Percentiles rank a stretch among this genome's conserved stretches.
phyloP scores from a whole-genome alignment of 1,284 basidiomycete genomes.

The Marasmius oreades region DNA sequence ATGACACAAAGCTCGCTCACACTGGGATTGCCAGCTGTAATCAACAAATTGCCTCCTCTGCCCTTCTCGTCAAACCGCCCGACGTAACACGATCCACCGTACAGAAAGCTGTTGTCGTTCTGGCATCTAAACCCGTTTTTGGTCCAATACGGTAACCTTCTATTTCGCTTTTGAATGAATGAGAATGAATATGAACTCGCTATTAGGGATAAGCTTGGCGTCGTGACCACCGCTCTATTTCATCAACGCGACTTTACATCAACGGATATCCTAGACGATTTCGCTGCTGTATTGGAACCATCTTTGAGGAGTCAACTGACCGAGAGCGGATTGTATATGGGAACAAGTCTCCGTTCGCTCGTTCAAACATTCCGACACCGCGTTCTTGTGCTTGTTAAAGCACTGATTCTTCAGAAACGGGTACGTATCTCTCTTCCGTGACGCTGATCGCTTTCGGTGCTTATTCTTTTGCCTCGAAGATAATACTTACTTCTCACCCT shows the following conservation, averaged over 20 bases:
- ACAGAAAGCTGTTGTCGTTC: constrained; percentile 95
- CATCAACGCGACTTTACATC: constrained; percentile 86
- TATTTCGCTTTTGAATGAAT: constrained; percentile 11
- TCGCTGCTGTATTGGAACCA: constrained; percentile 69
- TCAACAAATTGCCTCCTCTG: constrained; percentile 85
- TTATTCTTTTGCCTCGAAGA: constrained; percentile 41
- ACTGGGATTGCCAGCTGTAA: constrained; percentile 66
- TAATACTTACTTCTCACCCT: constrained; percentile 97
- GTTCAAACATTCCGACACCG: constrained; percentile 93
- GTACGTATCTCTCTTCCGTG: constrained; percentile 33
- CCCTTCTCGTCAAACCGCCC: constrained; percentile 76
- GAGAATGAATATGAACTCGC: constrained; percentile 1
- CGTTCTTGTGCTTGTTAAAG: constrained; percentile 91
- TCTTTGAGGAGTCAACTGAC: constrained; percentile 69
- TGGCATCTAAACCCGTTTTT: constrained; percentile 88
- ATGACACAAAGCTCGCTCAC: constrained; percentile 10
- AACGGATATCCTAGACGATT: constrained; percentile 80
- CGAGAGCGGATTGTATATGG: constrained; percentile 85
- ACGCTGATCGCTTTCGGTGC: constrained; percentile 5
- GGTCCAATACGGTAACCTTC: constrained; percentile 69
- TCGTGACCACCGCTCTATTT: constrained; percentile 90
- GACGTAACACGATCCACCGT: constrained; percentile 96
- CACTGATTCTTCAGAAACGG: constrained; percentile 89
- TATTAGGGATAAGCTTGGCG: constrained; percentile 85
- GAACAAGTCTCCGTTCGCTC: constrained; percentile 76